phyloP scores from a whole-genome alignment of 1,284 basidiomycete species.

The Lentinus polychrous region DNA sequence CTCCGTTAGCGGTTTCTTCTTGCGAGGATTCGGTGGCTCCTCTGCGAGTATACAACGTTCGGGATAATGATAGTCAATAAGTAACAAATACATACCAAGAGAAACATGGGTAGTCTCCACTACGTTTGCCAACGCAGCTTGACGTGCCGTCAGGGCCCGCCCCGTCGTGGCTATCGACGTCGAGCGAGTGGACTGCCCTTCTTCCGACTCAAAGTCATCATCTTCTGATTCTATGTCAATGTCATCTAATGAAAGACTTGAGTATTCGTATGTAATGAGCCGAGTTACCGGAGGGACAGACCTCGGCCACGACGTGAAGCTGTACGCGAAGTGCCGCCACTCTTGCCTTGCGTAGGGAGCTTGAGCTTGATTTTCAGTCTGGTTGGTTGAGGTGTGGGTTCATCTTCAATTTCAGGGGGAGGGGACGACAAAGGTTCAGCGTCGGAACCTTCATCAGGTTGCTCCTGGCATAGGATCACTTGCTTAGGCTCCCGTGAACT shows the following conservation, averaged over 20 bases:
- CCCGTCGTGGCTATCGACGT: slow-evolving; percentile 29
- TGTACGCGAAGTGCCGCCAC: slow-evolving; percentile 11
- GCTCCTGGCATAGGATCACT: background rate
- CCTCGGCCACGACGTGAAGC: slow-evolving; percentile 19
- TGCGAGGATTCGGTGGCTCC: slow-evolving; percentile 42
- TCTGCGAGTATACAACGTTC: slow-evolving; percentile 18
- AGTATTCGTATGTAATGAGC: background rate
- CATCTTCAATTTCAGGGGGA: slow-evolving; percentile 8
- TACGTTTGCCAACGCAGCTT: slow-evolving; percentile 64
- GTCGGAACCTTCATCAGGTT: slow-evolving; percentile 24
- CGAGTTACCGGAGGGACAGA: slow-evolving; percentile 6
- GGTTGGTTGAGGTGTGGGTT: slow-evolving; percentile 11
- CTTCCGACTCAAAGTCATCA: slow-evolving; percentile 24
- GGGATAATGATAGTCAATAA: background rate
- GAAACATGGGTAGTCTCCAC: slow-evolving; percentile 62
- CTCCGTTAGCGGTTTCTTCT: slow-evolving; percentile 78
- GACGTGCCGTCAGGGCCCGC: slow-evolving; percentile 58
- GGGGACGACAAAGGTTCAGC: slow-evolving; percentile 30
- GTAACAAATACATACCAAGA: slow-evolving; percentile 32
- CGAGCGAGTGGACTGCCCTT: slow-evolving; percentile 46
- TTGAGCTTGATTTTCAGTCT: slow-evolving; percentile 63
- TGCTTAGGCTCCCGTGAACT: background rate
- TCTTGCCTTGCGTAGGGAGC: slow-evolving; percentile 33
- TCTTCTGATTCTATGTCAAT: slow-evolving; percentile 9
- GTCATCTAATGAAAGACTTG: slow-evolving; percentile 7